phyloP scores from a whole-genome alignment of 116 monocot species.

The Cymodocea nodosa region DNA sequence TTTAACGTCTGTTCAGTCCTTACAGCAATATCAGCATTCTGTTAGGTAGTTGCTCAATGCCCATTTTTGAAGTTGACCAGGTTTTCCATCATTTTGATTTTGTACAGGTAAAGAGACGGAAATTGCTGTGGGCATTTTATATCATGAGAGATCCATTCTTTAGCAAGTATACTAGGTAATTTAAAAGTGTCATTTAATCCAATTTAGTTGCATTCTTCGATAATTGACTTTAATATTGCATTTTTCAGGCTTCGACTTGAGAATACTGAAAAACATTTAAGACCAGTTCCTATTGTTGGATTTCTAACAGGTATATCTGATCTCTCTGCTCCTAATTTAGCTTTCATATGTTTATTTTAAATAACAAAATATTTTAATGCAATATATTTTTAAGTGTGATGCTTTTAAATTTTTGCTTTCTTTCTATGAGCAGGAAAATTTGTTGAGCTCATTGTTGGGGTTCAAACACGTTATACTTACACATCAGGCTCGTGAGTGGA shows the following conservation, averaged over 20 bases:
- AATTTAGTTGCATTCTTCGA: slow-evolving; percentile 7
- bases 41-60: background rate
- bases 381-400: background rate
- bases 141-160: slow-evolving; percentile 93
- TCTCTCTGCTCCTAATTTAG: background rate
- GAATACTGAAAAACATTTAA: slow-evolving; percentile 32
- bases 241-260: slow-evolving; percentile 56
- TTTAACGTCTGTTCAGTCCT: background rate
- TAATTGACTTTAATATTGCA: background rate
- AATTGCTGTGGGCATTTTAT: slow-evolving; percentile 73
- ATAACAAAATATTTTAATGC: background rate
- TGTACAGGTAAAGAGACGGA: slow-evolving; percentile 61
- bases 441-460: slow-evolving; percentile 49
- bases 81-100: background rate
- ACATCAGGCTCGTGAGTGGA: slow-evolving; percentile 44
- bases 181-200: background rate
- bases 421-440: slow-evolving; percentile 36
- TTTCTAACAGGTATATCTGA: slow-evolving; percentile 49
- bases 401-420: background rate
- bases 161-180: slow-evolving; percentile 56
- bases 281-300: slow-evolving; percentile 54
- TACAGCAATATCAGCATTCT: background rate
- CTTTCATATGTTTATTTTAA: background rate
- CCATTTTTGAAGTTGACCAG: background rate
- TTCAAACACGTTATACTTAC: slow-evolving; percentile 57